These are phyloP conservation scores for Monosporascus sp. DNA, from an alignment of 2,329 filamentous ascomycete genomes.

Conservation along the genomic window DNA sequence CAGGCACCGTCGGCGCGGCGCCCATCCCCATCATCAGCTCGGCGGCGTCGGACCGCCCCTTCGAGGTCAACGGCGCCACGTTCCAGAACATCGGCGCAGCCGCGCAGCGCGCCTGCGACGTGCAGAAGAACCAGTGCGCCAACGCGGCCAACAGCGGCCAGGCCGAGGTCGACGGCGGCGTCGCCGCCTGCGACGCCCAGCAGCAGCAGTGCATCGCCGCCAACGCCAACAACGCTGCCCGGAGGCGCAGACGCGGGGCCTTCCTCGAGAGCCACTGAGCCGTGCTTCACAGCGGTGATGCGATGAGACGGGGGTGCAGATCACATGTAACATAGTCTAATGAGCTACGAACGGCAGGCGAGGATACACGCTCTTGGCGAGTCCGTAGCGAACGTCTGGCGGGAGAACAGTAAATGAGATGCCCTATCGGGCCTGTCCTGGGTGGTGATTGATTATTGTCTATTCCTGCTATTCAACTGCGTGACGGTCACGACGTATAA, in stretches of 20 bases:
- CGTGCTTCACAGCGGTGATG: not conserved
- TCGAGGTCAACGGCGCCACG: conserved; percentile 49
- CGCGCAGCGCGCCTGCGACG: conserved; percentile 42
- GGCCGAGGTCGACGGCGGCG: conserved; percentile 25
- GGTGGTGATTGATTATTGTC: too few species aligned
- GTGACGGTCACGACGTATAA: too few species aligned
- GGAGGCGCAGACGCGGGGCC: conserved; percentile 8
- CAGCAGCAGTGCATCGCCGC: conserved; percentile 30
- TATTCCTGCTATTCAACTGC: too few species aligned
- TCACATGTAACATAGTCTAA: too few species aligned
- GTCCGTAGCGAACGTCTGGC: too few species aligned
- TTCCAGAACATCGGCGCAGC: conserved; percentile 45
- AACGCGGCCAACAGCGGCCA: conserved; percentile 41
- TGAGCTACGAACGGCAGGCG: too few species aligned
- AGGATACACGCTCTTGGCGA: too few species aligned
- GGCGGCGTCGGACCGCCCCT: conserved; percentile 34
- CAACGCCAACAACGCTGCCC: conserved; percentile 2
- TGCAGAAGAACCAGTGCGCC: conserved; percentile 46
- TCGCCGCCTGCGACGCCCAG: conserved; percentile 39
- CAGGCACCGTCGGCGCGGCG: conserved; percentile 33
- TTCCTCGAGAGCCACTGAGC: conserved; percentile 2
- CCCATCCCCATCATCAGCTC: conserved; percentile 36
- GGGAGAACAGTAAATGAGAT: too few species aligned
- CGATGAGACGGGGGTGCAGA: too few species aligned
- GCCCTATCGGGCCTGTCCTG: too few species aligned